Evolutionary conservation across 805 yeast species (phyloP).

Genomic region (Candida ortonii): DNA sequence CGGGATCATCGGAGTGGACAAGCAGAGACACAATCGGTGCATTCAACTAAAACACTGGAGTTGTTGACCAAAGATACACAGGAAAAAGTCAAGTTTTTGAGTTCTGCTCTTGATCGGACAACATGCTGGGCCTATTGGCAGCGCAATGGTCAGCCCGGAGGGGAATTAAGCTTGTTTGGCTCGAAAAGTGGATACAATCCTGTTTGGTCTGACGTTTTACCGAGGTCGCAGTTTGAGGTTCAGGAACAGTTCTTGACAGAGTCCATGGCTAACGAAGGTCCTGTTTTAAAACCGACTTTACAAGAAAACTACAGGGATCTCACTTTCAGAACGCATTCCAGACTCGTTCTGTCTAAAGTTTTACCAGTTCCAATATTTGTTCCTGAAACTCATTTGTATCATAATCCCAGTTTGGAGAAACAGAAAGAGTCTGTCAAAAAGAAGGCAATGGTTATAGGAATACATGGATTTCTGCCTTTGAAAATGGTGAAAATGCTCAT

Average conservation of each 20-base stretch:
- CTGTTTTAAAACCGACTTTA: constrained; percentile 29
- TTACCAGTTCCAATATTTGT: constrained; percentile 16
- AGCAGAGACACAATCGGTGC: constrained; percentile 2
- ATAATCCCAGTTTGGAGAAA: constrained; percentile 10
- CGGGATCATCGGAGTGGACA: background rate
- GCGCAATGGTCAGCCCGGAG: constrained; percentile 10
- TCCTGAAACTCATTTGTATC: constrained; percentile 33
- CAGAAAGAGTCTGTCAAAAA: constrained; percentile 23
- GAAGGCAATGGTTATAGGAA: constrained; percentile 80
- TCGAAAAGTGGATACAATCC: constrained; percentile 29
- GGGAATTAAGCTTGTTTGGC: constrained; percentile 31
- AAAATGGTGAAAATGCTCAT: constrained; percentile 75
- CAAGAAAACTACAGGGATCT: constrained; percentile 26
- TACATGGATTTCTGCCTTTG: constrained; percentile 94
- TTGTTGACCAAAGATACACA: constrained; percentile 24
- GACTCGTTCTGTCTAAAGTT: constrained; percentile 26
- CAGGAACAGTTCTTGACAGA: constrained; percentile 22
- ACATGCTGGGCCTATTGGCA: constrained; percentile 31
- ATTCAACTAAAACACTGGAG: constrained; percentile 16
- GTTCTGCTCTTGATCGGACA: constrained; percentile 20
- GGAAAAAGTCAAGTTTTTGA: constrained; percentile 22
- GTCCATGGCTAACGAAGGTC: constrained; percentile 3
- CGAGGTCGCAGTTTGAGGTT: constrained; percentile 29
- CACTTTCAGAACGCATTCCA: constrained; percentile 24
- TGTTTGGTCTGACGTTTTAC: constrained; percentile 23